Evolutionary conservation across 371 early-diverging fungal genomes (phyloP).

Genomic region (Mucor sp.): DNA sequence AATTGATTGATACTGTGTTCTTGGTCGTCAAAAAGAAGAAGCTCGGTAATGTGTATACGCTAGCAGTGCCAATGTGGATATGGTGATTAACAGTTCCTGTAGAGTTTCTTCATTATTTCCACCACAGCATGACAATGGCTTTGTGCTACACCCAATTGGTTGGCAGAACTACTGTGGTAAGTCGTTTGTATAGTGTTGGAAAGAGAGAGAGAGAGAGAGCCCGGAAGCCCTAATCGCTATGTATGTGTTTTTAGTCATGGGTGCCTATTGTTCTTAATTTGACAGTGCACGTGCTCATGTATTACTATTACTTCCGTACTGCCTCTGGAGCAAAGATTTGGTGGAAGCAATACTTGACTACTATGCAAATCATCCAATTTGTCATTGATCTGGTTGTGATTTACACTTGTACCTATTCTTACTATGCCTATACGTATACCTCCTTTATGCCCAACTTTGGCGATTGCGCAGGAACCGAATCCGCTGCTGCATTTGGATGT

Average conservation of each 20-base stretch:
- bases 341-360: slow-evolving; percentile 90
- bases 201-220: no score
- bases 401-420: slow-evolving; percentile 75
- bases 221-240: not conserved
- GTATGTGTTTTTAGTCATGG: slow-evolving; percentile 31
- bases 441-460: slow-evolving; percentile 65
- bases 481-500: slow-evolving; percentile 77
- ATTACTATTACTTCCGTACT: slow-evolving; percentile 86
- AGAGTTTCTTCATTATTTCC: slow-evolving; percentile 85
- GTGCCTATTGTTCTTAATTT: slow-evolving; percentile 76
- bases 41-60: slow-evolving; percentile 26
- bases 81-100: slow-evolving; percentile 80
- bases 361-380: slow-evolving; percentile 87
- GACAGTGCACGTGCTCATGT: slow-evolving; percentile 87
- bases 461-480: slow-evolving; percentile 73
- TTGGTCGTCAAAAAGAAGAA: slow-evolving; percentile 68
- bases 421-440: slow-evolving; percentile 60
- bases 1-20: slow-evolving; percentile 73
- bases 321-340: slow-evolving; percentile 76
- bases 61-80: slow-evolving; percentile 33
- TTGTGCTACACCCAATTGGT: slow-evolving; percentile 77
- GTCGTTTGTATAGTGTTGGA: slow-evolving; percentile 5
- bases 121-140: slow-evolving; percentile 82
- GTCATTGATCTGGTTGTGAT: slow-evolving; percentile 75
- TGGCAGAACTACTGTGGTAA: slow-evolving; percentile 52